These are phyloP conservation scores for Fusarium siculi DNA, from an alignment of 2,329 filamentous ascomycete species.

Conservation along the genomic window DNA sequence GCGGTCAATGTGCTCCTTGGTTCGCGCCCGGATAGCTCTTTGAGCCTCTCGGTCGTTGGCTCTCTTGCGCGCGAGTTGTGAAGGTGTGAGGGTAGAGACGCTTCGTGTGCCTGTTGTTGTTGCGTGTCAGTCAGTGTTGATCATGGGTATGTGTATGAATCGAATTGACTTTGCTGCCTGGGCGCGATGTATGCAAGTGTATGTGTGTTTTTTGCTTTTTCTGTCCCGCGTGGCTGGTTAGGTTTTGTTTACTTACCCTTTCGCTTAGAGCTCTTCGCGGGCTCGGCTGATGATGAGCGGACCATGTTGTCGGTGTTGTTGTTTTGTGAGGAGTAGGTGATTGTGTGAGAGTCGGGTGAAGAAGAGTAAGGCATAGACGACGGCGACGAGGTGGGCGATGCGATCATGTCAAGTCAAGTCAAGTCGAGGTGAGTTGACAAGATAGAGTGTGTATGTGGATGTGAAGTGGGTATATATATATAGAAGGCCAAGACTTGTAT, in stretches of 20 bases:
- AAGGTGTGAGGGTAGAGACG: conserved; percentile 86
- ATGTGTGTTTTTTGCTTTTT: background rate
- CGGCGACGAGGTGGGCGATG: conserved; percentile 18
- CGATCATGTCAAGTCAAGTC: conserved; percentile 33
- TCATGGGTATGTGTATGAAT: background rate
- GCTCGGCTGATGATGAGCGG: conserved; percentile 57
- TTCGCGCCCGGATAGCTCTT: conserved; percentile 85
- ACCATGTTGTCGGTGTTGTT: conserved; percentile 48
- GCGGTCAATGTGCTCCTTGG: conserved; percentile 84
- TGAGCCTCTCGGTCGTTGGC: conserved; percentile 94
- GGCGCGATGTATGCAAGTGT: background rate
- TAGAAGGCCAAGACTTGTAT: conserved; percentile 26
- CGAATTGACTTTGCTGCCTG: background rate
- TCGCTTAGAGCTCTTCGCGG: conserved; percentile 56
- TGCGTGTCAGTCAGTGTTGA: conserved; percentile 22
- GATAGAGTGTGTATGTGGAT: background rate
- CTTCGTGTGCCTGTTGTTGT: conserved; percentile 69
- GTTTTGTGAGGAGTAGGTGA: conserved; percentile 3
- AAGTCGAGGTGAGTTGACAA: background rate
- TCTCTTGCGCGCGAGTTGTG: conserved; percentile 89
- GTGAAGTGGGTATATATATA: conserved; percentile 24
- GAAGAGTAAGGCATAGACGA: conserved; percentile 27
- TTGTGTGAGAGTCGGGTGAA: conserved; percentile 11
- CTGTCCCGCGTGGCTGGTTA: background rate
- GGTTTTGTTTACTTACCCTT: conserved; percentile 53